phyloP scores from a whole-genome alignment of 306 rosid species.

The Fagus sylvatica region DNA sequence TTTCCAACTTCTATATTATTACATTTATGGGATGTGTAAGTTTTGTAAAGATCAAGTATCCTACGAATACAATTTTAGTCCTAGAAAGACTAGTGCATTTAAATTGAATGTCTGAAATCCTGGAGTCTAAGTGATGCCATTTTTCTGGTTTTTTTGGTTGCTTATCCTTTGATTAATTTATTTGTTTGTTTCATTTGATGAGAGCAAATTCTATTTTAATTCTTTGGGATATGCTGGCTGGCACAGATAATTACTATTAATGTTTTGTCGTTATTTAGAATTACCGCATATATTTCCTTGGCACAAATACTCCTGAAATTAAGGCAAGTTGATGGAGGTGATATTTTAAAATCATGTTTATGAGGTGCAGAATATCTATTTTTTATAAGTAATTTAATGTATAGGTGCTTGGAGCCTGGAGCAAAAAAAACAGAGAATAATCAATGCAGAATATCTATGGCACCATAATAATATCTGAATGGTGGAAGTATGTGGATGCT shows the following conservation, averaged over 20 bases:
- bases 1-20: background rate
- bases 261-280: background rate
- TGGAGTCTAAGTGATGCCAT: background rate
- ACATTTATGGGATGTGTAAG: background rate
- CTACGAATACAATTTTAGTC: background rate
- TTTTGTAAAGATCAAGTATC: background rate
- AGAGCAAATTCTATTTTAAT: background rate
- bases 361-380: background rate
- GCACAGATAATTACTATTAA: background rate
- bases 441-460: too few species aligned
- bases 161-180: too few species aligned
- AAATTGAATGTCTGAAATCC: background rate
- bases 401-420: too few species aligned
- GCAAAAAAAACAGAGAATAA: too few species aligned
- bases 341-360: background rate
- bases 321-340: background rate
- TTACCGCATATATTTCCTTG: background rate
- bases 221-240: background rate
- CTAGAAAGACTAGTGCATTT: background rate
- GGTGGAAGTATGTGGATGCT: too few species aligned
- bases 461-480: too few species aligned
- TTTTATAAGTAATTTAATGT: too few species aligned
- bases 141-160: background rate
- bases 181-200: background rate
- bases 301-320: background rate